Evolutionary conservation across 2,329 filamentous ascomycete species (phyloP), one percentile per base, ranked within the genome.

Genomic region (Akanthomyces lecanii): DNA sequence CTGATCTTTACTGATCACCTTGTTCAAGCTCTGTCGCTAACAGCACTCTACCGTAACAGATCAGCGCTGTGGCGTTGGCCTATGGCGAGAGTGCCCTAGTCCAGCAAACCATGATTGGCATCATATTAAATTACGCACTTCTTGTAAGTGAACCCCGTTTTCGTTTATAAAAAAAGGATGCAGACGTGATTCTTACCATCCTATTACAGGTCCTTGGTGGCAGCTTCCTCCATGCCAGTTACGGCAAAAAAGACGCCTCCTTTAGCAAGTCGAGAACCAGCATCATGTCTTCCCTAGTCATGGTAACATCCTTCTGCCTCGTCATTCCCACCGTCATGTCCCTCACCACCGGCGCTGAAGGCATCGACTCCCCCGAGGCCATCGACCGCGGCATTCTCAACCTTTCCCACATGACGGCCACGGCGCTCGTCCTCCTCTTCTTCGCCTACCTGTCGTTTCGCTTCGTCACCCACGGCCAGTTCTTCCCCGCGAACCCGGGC

Each of bases 241-340:
- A 63, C 51, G 64, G 64, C 33, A 66, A 65, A 54, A 63, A 63
- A 53, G 61, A 66, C 30, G 64, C 63, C 38, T 47, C 48, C 5
- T 66, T 66, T 33, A 66, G 65, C 62, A 64, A 62, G 51, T 54
- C 36, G 5, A 52, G 62, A 61, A 66, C 65, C 11, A 62, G 63
- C 59, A 64, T 66, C 53, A 66, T 66, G 65, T 65, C 65, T 5
- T 65, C 65, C 14, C 61, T 66, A 47, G 64, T 66, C 61, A 65
- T 66, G 65, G 62, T 64, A 36, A 64, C 61, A 0, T 65, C 65
- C 6, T 65, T 66, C 18, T 66, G 65, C 55, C 65, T 66, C 4
- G 53, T 62, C 21, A 65, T 66, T 28, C 65, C 65, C 5, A 66
- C 65, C 5, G 62, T 65, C 40, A 65, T 66, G 38, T 61, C 63